Evolutionary conservation across 2,329 filamentous ascomycete species (phyloP), one percentile per base, ranked within the genome.

Genomic region (Pseudogymnoascus sp.): DNA sequence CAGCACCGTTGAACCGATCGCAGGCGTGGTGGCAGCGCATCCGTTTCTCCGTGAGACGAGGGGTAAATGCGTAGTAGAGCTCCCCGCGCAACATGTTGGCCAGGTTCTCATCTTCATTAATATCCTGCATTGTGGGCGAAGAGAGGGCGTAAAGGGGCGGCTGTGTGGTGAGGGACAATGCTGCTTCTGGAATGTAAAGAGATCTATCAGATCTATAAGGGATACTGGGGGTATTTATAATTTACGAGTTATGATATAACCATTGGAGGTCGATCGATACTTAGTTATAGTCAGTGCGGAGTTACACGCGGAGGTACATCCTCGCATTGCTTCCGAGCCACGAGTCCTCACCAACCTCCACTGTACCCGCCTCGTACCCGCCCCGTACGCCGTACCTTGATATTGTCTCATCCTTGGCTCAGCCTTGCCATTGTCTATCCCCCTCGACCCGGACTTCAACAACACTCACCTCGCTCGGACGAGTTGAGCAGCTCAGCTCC

Each of bases 11-110:
- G 77, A 86, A 91, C 23, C 78, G 79, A 21, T 80, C 74, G 68
- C 82, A 85, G 0, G 89, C 88, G 33, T 77, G 74, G 44, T 80
- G 80, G 73, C 88, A 90, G 13, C 85, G 80, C n/a, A 77, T 76
- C 17, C 90, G 83, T 40, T 82, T 86, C 0, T 81, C 84, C 1
- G 83, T 75, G 3, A 95, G 77, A 35, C 88, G 83, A 0, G 89
- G 87, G 0, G 84, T 83, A 71, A 93, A 93, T 44, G 88, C 85
- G 68, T 86, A 82, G 74, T 91, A 93, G 10, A 93, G 80, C 72
- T 93, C 86, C 59, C 88, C 88, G 13, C 80, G 78, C 59, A 77
- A 75, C 87, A 90, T 91, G 26, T 79, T 79, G 42, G 75, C 74
- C 38, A 77, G 73, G 71, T 84, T 84, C 59, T 83, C 81, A 42